These are phyloP conservation scores for Parafenestella ontariensis DNA, from an alignment of 2,329 filamentous ascomycete genomes.

Conservation along the genomic window DNA sequence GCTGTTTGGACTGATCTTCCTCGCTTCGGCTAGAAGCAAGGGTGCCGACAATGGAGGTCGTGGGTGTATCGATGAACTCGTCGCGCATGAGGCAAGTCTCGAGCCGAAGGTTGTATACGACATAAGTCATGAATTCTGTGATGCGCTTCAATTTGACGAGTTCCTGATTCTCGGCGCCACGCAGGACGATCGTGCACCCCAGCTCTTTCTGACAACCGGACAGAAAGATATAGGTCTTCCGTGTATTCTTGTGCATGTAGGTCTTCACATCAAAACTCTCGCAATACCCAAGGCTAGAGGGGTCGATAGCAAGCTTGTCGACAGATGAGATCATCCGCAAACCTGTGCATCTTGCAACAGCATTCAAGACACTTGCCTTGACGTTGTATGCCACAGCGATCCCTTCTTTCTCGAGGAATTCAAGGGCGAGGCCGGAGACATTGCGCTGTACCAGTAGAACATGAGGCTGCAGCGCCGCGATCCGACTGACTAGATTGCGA, in stretches of 20 bases:
- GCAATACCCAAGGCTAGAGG: constrained; percentile 78
- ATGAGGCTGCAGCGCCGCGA: constrained; percentile 83
- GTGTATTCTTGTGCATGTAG: constrained; percentile 82
- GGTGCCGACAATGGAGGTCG: constrained; percentile 57
- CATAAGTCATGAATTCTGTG: constrained; percentile 98
- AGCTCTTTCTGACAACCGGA: constrained; percentile 89
- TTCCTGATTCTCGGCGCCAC: constrained; percentile 75
- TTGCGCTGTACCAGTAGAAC: constrained; percentile 91
- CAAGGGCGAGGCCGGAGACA: constrained; percentile 87
- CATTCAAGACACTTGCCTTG: constrained; percentile 93
- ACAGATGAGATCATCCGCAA: constrained; percentile 93
- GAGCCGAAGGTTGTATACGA: constrained; percentile 95
- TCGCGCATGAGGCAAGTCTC: constrained; percentile 95
- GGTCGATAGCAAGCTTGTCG: constrained; percentile 83
- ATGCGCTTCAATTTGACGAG: constrained; percentile 87
- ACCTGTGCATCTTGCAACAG: constrained; percentile 89
- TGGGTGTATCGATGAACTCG: constrained; percentile 85
- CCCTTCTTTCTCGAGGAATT: constrained; percentile 84
- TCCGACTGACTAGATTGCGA: constrained; percentile 88
- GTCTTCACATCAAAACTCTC: constrained; percentile 95
- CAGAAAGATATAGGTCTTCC: constrained; percentile 95
- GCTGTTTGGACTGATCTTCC: constrained; percentile 6
- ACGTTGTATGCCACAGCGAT: constrained; percentile 97
- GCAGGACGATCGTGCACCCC: constrained; percentile 91
- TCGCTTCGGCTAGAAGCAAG: constrained; percentile 24